phyloP scores from a whole-genome alignment of 108 stramenopile genomes.

The Bacterosira constricta region DNA sequence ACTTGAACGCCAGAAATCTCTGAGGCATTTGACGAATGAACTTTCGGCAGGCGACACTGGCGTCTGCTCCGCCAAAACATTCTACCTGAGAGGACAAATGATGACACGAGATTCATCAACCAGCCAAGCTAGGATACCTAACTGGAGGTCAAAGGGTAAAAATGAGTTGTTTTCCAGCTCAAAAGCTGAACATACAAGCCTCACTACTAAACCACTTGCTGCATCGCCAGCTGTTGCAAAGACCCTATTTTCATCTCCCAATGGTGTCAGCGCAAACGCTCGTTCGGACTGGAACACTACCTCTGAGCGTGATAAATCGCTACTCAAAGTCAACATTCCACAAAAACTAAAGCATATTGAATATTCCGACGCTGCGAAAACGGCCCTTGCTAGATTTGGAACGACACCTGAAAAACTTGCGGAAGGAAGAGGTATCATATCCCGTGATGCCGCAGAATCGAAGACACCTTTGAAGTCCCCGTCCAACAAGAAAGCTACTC shows the following conservation, averaged over 20 bases:
- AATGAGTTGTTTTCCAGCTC: conserved; percentile 37
- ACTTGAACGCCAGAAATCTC: conserved; percentile 14
- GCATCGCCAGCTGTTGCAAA: conserved; percentile 29
- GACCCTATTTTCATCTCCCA: conserved; percentile 48
- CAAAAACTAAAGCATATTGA: conserved; percentile 56
- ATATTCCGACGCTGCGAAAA: conserved; percentile 54
- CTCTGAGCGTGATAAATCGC: conserved; percentile 1
- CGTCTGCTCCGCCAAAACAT: conserved; percentile 11
- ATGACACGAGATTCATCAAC: background rate
- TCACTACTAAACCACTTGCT: background rate
- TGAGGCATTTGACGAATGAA: conserved; percentile 9
- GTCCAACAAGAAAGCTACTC: background rate
- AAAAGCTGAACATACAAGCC: conserved; percentile 1
- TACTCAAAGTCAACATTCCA: conserved; percentile 45
- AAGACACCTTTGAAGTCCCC: background rate
- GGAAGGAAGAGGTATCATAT: conserved; percentile 41
- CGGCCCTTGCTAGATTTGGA: conserved; percentile 69
- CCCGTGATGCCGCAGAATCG: conserved; percentile 35
- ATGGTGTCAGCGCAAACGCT: conserved; percentile 13
- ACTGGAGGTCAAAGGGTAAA: conserved; percentile 48
- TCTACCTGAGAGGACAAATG: conserved; percentile 19
- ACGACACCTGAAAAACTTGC: conserved; percentile 76
- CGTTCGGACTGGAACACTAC: conserved; percentile 32
- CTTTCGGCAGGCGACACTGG: background rate
- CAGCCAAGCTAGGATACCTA: conserved; percentile 19